Evolutionary conservation across 108 stramenopile species (phyloP).

Genomic region (Aurantiochytrium sp.): DNA sequence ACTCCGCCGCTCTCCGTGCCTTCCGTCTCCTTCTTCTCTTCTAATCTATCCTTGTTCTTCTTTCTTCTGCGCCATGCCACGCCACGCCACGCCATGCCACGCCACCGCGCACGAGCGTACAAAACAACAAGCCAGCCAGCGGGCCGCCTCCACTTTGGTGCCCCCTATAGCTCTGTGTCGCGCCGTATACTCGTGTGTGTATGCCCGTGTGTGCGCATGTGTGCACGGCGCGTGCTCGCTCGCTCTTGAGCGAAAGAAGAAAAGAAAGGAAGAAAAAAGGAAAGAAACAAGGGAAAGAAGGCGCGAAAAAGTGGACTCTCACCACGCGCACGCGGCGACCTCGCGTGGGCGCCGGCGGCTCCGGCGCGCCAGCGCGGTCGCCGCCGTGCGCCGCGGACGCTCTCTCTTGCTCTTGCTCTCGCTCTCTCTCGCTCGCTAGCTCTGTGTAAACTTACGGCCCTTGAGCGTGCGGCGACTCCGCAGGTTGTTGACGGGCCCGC

Average conservation of each 20-base stretch:
- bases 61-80: no score
- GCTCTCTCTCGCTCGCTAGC: background rate
- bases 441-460: slow-evolving; percentile 42
- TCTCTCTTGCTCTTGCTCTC: background rate
- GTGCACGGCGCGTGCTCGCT: no score
- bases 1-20: no score
- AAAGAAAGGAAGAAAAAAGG: background rate
- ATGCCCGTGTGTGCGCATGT: no score
- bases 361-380: background rate
- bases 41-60: no score
- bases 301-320: background rate
- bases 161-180: no score
- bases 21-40: no score
- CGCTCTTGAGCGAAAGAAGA: background rate
- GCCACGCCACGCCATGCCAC: no score
- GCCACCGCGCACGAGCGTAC: no score
- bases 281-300: background rate
- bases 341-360: background rate
- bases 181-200: no score
- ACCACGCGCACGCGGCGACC: background rate
- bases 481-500: background rate
- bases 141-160: no score
- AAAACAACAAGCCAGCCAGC: no score
- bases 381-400: background rate
- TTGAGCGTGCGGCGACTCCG: slow-evolving; percentile 63